These are phyloP conservation scores for Talaromyces sp. DNA, from an alignment of 2,329 filamentous ascomycete genomes.

Conservation along the genomic window DNA sequence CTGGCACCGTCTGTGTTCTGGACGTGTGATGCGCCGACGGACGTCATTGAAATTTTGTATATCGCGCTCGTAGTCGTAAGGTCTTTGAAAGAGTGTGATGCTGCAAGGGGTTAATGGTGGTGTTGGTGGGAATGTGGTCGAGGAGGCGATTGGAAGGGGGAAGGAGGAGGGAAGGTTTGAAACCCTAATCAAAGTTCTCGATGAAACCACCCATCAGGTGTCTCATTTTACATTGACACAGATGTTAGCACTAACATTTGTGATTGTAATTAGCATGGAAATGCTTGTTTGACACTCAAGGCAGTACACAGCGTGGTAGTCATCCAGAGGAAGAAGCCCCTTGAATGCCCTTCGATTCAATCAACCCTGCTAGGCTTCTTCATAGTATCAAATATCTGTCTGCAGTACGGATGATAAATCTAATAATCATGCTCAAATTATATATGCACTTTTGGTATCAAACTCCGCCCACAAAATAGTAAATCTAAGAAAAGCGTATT, in stretches of 20 bases:
- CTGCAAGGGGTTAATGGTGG: neutral
- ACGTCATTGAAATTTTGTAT: neutral
- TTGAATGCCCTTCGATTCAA: neutral
- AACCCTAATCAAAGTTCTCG: neutral
- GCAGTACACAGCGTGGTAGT: neutral
- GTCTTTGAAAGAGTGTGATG: neutral
- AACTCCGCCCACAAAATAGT: neutral
- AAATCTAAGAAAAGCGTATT: constrained; percentile 57
- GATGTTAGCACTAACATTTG: neutral
- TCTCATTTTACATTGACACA: neutral
- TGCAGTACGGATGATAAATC: neutral
- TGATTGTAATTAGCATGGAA: neutral
- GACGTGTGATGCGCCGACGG: neutral
- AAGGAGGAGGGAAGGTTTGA: neutral
- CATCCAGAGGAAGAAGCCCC: neutral
- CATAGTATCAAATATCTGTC: neutral
- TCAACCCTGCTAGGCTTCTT: no score
- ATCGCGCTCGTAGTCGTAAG: neutral
- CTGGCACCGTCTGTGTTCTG: neutral
- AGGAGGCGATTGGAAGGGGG: neutral
- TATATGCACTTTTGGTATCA: constrained; percentile 1
- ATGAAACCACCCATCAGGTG: neutral
- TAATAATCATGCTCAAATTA: neutral
- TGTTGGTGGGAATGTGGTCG: neutral
- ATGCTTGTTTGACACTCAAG: neutral